Base-by-base conservation (phyloP, 2,329 filamentous ascomycete species). In the Xylariaceae sp. region DNA sequence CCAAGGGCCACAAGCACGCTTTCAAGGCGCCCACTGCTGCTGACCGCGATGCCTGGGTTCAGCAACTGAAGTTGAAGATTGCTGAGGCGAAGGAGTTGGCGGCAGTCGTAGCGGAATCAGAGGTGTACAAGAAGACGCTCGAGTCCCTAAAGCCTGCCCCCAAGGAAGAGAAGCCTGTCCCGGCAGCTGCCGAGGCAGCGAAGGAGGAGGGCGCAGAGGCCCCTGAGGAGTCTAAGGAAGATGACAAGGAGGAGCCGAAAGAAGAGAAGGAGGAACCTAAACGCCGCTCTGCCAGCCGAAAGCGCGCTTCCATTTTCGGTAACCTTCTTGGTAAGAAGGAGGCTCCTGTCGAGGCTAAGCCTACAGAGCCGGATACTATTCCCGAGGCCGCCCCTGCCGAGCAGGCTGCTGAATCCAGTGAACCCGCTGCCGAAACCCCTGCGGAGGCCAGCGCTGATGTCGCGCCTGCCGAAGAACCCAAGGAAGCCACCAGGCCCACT, bases 21-120 rank as follows among this genome's bases (percentile, higher is more conserved):
- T 96, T 99, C 81, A 92, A 96, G 83, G 89, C 92, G 55, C 68
- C 77, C 66, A 86, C 70, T 67, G 67, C 81, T 47, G 77, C 83
- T 56, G 91, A 96, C 76, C 91, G 92, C 70, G 90, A 96, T 73
- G 89, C 88, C 80, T 97, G 94, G 94, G 83, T 95, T 67, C 76
- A 84, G 60, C 87, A 91, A 68, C 73, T 96, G 65, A 91, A 94
- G 82, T 76, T 81, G 67, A 89, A 91, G 79, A 82, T 88, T 51
- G 80, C 85, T 50, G 90, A 95, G 76, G 91, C 90, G 67, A 95
- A 94, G 81, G 86, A 87, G 66, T 77, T 88, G 55, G 86, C 85
- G 68, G 79, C 88, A 62, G 80, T 80, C 53, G 81, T 96, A 65
- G 81, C 83, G 61, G 84, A 86, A 73, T 86, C 85, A 66, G 91